Conservation (phyloP, 148 eudicot genomes). For the Chenopodium suecicum region DNA sequence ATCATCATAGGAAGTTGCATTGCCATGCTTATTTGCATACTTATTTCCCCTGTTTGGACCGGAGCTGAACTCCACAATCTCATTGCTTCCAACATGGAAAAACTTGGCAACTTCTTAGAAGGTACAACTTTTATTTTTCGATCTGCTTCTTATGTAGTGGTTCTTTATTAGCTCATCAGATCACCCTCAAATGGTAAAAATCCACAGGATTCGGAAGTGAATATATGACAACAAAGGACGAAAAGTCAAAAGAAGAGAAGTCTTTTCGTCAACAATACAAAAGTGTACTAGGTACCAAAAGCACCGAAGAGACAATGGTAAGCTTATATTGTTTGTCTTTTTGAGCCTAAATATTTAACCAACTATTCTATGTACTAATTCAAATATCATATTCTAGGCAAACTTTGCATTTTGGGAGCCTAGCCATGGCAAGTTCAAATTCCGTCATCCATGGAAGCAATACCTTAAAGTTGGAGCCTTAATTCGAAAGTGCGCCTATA, state of each 20-base stretch:
- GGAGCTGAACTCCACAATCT: conserved; percentile 40
- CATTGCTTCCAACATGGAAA: conserved; percentile 22
- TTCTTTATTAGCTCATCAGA: not conserved
- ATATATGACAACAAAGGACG: conserved; percentile 17
- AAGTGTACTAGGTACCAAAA: conserved; percentile 45
- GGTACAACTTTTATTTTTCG: not conserved
- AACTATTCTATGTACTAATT: no score
- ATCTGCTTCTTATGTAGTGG: not conserved
- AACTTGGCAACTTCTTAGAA: conserved; percentile 24
- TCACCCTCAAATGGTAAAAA: not conserved
- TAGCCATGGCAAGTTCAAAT: conserved; percentile 32
- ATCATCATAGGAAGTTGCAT: conserved; percentile 33
- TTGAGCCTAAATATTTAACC: not conserved
- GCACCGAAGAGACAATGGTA: conserved; percentile 52
- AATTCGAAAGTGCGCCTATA: conserved; percentile 28
- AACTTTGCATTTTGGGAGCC: conserved; percentile 46
- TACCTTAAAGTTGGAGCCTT: conserved; percentile 32
- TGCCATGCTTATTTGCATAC: conserved; percentile 28
- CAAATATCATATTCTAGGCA: conserved; percentile 15
- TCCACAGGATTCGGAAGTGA: conserved; percentile 43
- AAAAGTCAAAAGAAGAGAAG: conserved; percentile 25
- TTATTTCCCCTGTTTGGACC: conserved; percentile 42
- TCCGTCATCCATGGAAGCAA: conserved; percentile 42
- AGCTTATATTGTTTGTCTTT: not conserved
- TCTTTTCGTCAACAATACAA: conserved; percentile 30